Base-by-base conservation (phyloP, 192 early-diverging fungal species). In the Coemansia furcata region DNA sequence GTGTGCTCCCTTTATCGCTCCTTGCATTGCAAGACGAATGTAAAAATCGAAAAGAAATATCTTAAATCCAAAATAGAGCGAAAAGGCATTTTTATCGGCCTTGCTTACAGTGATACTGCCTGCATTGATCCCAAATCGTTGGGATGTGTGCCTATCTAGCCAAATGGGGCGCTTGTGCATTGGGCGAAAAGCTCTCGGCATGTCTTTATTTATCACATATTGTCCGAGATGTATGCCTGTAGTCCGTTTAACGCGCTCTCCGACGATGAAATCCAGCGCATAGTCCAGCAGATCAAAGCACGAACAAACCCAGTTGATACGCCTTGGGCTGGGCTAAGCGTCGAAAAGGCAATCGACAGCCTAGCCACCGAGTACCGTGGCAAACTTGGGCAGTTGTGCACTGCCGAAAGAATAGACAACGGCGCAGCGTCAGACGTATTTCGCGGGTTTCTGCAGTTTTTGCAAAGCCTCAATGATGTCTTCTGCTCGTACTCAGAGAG, bases 211-310 rank as follows among this genome's bases (percentile, higher is more conserved):
- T 35, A n/a, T 7, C 30, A 33, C 4, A 15, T 11, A 33, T 2
- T 54, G 35, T 29, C 32, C 32, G 54, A 57, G 11, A 60, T 60
- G 58, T 10, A 60, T n/a, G 30, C 35, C 7, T 58, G n/a, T 39
- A 33, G 37, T 14, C 58, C 19, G 21, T 60, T 39, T 38, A 17
- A 23, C 21, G 12, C 35, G 35, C 58, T 33, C 58, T 60, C 58
- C 35, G 58, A 60, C 21, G 58, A 39, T 26, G 58, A 60, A n/a
- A 39, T 39, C 7, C 35, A 60, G 58, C 58, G 58, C 58, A 50
- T 65, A 17, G 63, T 71, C 4, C 55, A 60, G 58, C 69, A 65
- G 63, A 39, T 71, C 54, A 71, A 71, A 44, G 63, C 57, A 6
- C 69, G 37, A 46, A 19, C 23, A 21, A 46, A 26, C 26, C 17